Evolutionary conservation across 1,284 basidiomycete genomes (phyloP).

Genomic region (Moesziomyces sp.): DNA sequence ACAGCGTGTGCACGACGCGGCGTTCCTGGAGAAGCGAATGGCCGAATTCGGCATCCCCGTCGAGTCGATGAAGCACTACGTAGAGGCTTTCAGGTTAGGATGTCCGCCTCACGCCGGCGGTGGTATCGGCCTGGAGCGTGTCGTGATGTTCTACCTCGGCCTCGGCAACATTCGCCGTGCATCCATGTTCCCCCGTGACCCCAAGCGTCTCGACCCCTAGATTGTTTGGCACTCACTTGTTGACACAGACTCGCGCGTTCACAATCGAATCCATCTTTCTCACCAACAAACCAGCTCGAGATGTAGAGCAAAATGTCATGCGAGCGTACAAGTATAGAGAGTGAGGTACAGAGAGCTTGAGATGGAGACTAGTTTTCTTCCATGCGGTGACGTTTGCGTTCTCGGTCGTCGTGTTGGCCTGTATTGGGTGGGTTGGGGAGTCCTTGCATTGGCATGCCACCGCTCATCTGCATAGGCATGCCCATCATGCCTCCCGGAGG

Average conservation of each 20-base stretch:
- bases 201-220: conserved; percentile 67
- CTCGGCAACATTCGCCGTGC: conserved; percentile 90
- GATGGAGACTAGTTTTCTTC: conserved; percentile 39
- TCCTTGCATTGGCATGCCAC: conserved; percentile 8
- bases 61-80: conserved; percentile 85
- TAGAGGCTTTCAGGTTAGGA: conserved; percentile 93
- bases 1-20: conserved; percentile 93
- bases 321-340: background rate
- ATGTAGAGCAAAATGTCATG: too few species aligned
- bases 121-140: conserved; percentile 82
- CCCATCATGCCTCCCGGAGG: conserved; percentile 39
- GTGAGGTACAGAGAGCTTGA: background rate
- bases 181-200: conserved; percentile 84
- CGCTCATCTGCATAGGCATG: conserved; percentile 37
- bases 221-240: background rate
- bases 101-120: conserved; percentile 81
- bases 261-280: background rate
- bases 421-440: background rate
- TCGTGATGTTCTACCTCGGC: conserved; percentile 82
- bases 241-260: too few species aligned
- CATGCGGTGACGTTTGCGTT: conserved; percentile 52
- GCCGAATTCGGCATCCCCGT: conserved; percentile 78
- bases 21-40: conserved; percentile 85
- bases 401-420: conserved; percentile 26
- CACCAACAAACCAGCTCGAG: too few species aligned